Evolutionary conservation across 192 early-diverging fungal species (phyloP).

Genomic region (Rhizophagus sp.): DNA sequence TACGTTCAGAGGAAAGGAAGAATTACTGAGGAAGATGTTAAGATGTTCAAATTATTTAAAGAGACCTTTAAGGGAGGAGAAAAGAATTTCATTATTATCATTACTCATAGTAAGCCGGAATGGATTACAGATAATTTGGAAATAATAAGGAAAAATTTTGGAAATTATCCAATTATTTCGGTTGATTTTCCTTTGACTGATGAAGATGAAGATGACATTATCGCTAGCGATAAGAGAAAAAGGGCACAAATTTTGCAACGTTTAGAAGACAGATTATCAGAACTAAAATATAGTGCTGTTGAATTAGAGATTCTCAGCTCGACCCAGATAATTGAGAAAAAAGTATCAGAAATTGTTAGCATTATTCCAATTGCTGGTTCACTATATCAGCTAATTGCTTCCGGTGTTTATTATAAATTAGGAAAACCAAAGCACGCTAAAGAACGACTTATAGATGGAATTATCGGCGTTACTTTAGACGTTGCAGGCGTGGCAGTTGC

Average conservation of each 20-base stretch:
- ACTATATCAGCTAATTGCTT: slow-evolving; percentile 6
- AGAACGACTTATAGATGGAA: not conserved
- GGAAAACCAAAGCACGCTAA: not conserved
- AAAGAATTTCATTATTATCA: slow-evolving; percentile 28
- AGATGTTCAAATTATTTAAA: slow-evolving; percentile 31
- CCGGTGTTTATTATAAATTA: not conserved
- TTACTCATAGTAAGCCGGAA: slow-evolving; percentile 24
- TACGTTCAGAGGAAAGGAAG: slow-evolving; percentile 30
- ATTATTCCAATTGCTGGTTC: slow-evolving; percentile 1
- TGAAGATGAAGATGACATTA: not conserved
- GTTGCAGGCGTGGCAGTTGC: too few relatives aligned
- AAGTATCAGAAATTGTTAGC: not conserved
- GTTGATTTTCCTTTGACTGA: slow-evolving; percentile 25
- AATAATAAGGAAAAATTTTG: slow-evolving; percentile 19
- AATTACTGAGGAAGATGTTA: slow-evolving; percentile 23
- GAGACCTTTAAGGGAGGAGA: slow-evolving; percentile 24
- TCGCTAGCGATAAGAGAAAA: not conserved
- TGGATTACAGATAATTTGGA: slow-evolving; percentile 22
- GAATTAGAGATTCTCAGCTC: not conserved
- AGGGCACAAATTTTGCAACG: too few relatives aligned
- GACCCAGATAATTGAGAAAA: not conserved
- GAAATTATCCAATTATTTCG: slow-evolving; percentile 22
- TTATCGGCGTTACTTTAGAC: too few relatives aligned
- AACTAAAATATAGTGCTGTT: not conserved
- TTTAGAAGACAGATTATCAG: too few relatives aligned